Conservation (phyloP, 768 basidiomycete species). For the Filobasidium floriforme region DNA sequence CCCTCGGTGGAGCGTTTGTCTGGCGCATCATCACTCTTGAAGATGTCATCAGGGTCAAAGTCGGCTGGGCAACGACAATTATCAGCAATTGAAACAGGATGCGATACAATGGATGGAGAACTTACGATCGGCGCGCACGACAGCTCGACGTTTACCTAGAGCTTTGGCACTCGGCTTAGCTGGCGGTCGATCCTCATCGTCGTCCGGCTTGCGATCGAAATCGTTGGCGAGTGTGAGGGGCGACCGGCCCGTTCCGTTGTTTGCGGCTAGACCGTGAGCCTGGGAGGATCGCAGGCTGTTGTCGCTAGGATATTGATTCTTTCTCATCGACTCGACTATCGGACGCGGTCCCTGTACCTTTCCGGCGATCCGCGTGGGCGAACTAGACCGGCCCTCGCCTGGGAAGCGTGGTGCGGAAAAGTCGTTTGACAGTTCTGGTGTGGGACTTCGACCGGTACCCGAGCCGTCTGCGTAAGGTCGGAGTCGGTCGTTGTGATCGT, state of each 20-base stretch:
- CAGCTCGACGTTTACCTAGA: conserved; percentile 68
- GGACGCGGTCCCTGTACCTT: conserved; percentile 23
- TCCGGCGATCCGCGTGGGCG: conserved; percentile 16
- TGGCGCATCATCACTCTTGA: conserved; percentile 48
- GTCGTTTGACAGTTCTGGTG: conserved; percentile 11
- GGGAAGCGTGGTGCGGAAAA: conserved; percentile 18
- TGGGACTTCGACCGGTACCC: conserved; percentile 7
- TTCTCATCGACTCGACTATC: conserved; percentile 10
- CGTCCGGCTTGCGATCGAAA: conserved; percentile 4
- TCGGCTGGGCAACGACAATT: conserved; percentile 41
- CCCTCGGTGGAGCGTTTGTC: conserved; percentile 18
- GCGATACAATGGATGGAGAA: conserved; percentile 28
- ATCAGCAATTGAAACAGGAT: conserved; percentile 11
- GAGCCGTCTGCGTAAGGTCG: background rate
- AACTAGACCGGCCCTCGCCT: conserved; percentile 10
- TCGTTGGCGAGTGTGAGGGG: background rate
- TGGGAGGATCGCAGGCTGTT: conserved; percentile 16
- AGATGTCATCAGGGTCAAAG: conserved; percentile 57
- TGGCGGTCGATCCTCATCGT: conserved; percentile 22
- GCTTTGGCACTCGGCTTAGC: conserved; percentile 73
- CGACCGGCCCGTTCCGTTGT: background rate
- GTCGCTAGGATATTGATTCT: conserved; percentile 16
- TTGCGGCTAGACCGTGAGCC: background rate
- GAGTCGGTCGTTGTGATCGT: background rate
- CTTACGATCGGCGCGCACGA: conserved; percentile 49